Evolutionary conservation across 1,284 basidiomycete species (phyloP).

Genomic region (Hortiboletus rubellus): DNA sequence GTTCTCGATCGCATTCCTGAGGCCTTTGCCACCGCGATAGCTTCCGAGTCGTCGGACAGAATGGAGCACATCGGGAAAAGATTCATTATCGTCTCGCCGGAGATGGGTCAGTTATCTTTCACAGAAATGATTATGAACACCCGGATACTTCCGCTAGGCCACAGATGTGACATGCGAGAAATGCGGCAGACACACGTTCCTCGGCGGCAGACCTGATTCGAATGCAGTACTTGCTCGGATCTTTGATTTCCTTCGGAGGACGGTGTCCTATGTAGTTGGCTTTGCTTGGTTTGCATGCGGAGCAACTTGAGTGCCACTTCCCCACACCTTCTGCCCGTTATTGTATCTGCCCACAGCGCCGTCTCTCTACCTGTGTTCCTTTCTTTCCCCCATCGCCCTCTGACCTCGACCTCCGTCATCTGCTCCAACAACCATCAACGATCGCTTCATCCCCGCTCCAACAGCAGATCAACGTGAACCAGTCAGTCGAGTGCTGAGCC

Average conservation of each 20-base stretch:
- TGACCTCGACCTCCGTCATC: background rate
- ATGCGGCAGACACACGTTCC: slow-evolving; percentile 19
- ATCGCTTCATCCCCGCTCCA: background rate
- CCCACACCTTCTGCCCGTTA: slow-evolving; percentile 5
- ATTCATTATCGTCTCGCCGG: background rate
- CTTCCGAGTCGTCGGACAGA: background rate
- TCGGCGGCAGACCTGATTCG: slow-evolving; percentile 12
- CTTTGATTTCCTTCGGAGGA: background rate
- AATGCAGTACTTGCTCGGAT: slow-evolving; percentile 15
- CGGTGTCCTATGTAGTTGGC: background rate
- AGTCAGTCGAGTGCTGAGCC: background rate
- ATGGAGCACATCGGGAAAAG: background rate
- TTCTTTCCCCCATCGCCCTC: background rate
- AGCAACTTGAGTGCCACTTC: background rate
- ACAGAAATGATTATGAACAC: background rate
- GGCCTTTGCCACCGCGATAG: background rate
- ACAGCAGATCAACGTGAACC: background rate
- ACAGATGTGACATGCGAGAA: background rate
- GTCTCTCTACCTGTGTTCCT: background rate
- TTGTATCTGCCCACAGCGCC: background rate
- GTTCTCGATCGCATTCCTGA: background rate
- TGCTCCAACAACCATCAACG: background rate
- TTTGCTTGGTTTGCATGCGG: slow-evolving; percentile 4
- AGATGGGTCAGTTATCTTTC: background rate
- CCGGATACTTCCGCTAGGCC: slow-evolving; percentile 14